Evolutionary conservation across 768 basidiomycete genomes (phyloP).

Genomic region (Tricholoma hemisulphureum): DNA sequence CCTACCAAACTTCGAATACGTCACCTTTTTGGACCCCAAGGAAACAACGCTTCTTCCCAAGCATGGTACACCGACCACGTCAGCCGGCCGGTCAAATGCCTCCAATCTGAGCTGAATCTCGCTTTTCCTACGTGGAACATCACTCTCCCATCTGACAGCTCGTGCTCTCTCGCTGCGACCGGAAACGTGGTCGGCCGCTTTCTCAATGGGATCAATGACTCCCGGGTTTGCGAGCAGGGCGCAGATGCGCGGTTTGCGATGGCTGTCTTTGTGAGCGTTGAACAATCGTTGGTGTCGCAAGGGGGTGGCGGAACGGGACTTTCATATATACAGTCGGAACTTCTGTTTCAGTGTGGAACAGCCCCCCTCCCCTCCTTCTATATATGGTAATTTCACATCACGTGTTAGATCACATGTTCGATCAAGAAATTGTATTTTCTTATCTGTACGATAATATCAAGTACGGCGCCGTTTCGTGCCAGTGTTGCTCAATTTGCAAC

Average conservation of each 20-base stretch:
- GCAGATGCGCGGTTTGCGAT: conserved; percentile 24
- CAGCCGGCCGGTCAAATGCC: conserved; percentile 36
- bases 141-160: conserved; percentile 41
- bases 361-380: too few species aligned
- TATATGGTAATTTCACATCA: too few species aligned
- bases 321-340: too few species aligned
- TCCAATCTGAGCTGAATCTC: conserved; percentile 28
- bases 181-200: conserved; percentile 46
- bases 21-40: conserved; percentile 7
- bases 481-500: too few species aligned
- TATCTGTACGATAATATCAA: too few species aligned
- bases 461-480: too few species aligned
- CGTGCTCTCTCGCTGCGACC: conserved; percentile 42
- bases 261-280: conserved; percentile 44
- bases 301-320: too few species aligned
- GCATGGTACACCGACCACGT: conserved; percentile 38
- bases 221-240: conserved; percentile 28
- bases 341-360: too few species aligned
- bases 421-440: too few species aligned
- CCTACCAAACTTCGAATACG: too few species aligned
- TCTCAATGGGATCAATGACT: conserved; percentile 35
- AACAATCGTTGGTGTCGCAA: conserved; percentile 37
- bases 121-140: conserved; percentile 37
- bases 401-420: too few species aligned
- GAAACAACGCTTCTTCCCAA: conserved; percentile 21